Base-by-base conservation (phyloP, 2,329 filamentous ascomycete genomes). In the Xylariales sp. region DNA sequence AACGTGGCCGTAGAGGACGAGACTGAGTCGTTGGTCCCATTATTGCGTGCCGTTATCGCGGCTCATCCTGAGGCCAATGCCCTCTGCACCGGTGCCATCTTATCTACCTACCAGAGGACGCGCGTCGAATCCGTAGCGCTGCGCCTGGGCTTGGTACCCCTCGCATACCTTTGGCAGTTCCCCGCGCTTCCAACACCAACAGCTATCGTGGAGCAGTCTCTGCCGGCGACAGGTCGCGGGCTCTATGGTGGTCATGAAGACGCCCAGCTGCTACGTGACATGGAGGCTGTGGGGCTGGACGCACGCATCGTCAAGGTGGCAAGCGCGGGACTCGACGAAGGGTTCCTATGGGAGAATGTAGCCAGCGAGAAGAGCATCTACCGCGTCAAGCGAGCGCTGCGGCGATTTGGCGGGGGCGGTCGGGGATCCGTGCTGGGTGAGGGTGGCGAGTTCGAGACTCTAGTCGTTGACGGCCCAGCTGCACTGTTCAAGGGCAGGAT, bases 281-380 rank as follows among this genome's bases (percentile, higher is more conserved):
- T 98, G 88, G 77, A 76, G 4, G 72, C 70, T 5, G 78, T 82
- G 3, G 84, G 84, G 1, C 78, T 95, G 42, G 88, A 95, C 57
- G 86, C 90, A n/a, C 75, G 90, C 45, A 88, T 98, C 57, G 81
- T 98, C 66, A 98, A 97, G 66, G 88, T 96, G 32, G 90, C 93
- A 31, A 94, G 87, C 49, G 89, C 88, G 5, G 93, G 90, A 0
- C 71, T 98, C 37, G 86, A 91, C 55, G 86, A 89, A 51, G 70
- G 65, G 27, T 84, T 89, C 54, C 67, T 98, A 18, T 95, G 90
- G 85, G 76, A 79, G 50, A 80, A 89, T 65, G 85, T 95, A 14
- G 80, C 85, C 3, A 76, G 77, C 53, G 54, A 63, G 4, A 57
- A 56, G 18, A 75, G 72, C 5, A 68, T 73, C 31, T 57, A 56